Evolutionary conservation across 495 filamentous ascomycete species (phyloP), one percentile per base, ranked within the genome.

Genomic region (Sabuloglossum arenarium): DNA sequence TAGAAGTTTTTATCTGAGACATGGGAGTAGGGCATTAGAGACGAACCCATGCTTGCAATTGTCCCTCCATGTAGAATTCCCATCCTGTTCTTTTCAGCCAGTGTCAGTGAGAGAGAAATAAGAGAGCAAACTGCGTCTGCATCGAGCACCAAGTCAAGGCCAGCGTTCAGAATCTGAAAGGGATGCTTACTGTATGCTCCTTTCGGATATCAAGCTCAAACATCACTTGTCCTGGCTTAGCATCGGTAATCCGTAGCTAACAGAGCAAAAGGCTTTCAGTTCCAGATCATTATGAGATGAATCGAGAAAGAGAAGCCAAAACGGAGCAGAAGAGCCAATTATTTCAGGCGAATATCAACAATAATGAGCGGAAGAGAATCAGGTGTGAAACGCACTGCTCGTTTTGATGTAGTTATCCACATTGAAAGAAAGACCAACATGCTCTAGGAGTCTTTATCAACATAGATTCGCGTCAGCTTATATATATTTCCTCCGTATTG

Each of bases 41-140:
- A 43, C 65, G 52, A 72, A 79, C 81, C 80, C 84, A 97, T 87
- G 67, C 84, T 88, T 19, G 91, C 90, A 62, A 97, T 88, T 19
- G 91, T 93, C 37, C 90, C 91, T 46, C 91, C 91, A 70, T 98
- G 91, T 59, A 97, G 74, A 53, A 87, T 95, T 50, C 79, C 81
- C 9, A 97, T 74, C 23, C 91, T 81, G 63, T 96, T 98, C 87
- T 93, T 58, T 1, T 30, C 16, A 0, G 24, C 34, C 24, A 56
- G 27, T 12, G 60, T 55, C 45, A 56, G 28, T 32, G 2, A 51
- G 43, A 4, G 21, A 58, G 27, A 56, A 12, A 54, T 1, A 27
- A 21, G 14, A 12, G 3, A 39, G 3, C 6, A 39, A 3, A 16
- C 3, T 12, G 34, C 14, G 14, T 9, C 34, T 39, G 12, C 27